A percentile compares a stretch with the other conserved stretches of the same genome.
phyloP scores from a whole-genome alignment of 2,329 filamentous ascomycete species.

The Penicillium hesseltinei region DNA sequence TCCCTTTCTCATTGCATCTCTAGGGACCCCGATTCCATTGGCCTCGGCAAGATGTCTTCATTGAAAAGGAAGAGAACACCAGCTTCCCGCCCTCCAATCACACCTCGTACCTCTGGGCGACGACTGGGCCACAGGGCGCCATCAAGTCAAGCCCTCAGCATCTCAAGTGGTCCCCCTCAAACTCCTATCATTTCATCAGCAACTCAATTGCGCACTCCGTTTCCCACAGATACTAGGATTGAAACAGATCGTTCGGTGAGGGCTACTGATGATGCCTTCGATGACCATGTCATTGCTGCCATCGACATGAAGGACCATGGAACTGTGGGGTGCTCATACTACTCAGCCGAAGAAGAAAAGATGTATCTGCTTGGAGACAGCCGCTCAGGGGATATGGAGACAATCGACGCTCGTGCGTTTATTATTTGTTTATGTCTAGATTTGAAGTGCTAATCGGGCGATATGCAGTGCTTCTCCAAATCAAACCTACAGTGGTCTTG shows the following conservation, averaged over 20 bases:
- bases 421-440: background rate
- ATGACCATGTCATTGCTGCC: constrained; percentile 73
- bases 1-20: background rate
- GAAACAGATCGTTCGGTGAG: constrained; percentile 33
- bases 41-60: constrained; percentile 10
- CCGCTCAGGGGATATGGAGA: constrained; percentile 64
- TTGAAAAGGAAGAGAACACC: constrained; percentile 18
- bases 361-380: constrained; percentile 77
- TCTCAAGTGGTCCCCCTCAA: background rate
- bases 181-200: constrained; percentile 6
- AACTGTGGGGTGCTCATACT: constrained; percentile 81
- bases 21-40: too few relatives aligned
- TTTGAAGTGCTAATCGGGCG: constrained; percentile 5
- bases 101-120: constrained; percentile 11
- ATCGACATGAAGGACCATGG: constrained; percentile 70
- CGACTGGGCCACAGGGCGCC: constrained; percentile 1
- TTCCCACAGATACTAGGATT: constrained; percentile 1
- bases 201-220: constrained; percentile 12
- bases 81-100: constrained; percentile 11
- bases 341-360: constrained; percentile 66
- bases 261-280: constrained; percentile 49
- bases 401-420: constrained; percentile 57
- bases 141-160: constrained; percentile 8
- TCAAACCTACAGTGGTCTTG: constrained; percentile 61
- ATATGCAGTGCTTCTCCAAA: constrained; percentile 57